phyloP scores from a whole-genome alignment of 2,329 filamentous ascomycete species.

The Pseudodiploospora longispora region DNA sequence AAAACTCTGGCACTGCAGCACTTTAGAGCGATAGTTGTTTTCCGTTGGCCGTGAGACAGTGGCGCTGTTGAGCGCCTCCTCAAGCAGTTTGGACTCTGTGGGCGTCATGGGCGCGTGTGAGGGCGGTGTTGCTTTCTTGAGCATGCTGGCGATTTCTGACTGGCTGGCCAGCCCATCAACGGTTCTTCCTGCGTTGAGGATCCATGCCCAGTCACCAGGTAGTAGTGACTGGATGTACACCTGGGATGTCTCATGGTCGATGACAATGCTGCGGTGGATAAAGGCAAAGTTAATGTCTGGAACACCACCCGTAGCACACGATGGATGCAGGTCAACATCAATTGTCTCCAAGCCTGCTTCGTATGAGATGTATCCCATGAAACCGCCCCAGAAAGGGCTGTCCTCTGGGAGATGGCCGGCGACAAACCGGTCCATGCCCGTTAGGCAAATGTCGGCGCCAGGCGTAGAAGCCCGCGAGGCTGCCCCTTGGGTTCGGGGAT shows the following conservation, averaged over 20 bases:
- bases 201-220: constrained; percentile 4
- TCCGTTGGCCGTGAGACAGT: background rate
- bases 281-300: constrained; percentile 2
- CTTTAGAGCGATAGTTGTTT: constrained; percentile 8
- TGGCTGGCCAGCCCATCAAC: background rate
- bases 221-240: constrained; percentile 9
- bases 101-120: background rate
- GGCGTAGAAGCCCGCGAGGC: background rate
- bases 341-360: constrained; percentile 10
- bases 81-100: background rate
- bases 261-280: constrained; percentile 8
- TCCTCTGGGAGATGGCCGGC: background rate
- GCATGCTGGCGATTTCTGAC: background rate
- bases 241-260: constrained; percentile 6
- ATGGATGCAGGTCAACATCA: background rate
- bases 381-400: constrained; percentile 10
- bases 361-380: constrained; percentile 12
- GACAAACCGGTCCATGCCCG: background rate
- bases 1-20: constrained; percentile 8
- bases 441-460: background rate
- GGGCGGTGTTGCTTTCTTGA: too few species aligned
- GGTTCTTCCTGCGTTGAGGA: background rate
- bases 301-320: background rate
- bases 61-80: background rate
- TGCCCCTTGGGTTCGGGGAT: background rate